phyloP scores from a whole-genome alignment of 192 early-diverging fungal genomes.

The Piromyces finnis region DNA sequence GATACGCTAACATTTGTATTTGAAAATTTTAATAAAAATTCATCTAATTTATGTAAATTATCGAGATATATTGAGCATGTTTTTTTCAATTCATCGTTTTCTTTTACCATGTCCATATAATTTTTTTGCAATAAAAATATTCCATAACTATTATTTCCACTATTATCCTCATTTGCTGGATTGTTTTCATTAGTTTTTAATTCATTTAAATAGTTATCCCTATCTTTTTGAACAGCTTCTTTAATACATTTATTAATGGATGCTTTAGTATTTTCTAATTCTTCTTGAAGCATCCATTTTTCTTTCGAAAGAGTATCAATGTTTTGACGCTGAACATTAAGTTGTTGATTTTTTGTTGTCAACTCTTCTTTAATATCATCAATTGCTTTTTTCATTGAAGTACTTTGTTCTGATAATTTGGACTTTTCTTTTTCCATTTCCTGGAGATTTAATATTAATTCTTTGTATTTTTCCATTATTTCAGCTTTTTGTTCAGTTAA shows the following conservation, averaged over 20 bases:
- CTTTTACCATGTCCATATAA: not conserved
- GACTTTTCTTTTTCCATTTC: not conserved
- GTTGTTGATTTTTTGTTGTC: not conserved
- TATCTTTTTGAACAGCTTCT: not conserved
- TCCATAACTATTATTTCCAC: not conserved
- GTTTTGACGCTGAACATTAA: not conserved
- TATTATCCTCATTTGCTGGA: not conserved
- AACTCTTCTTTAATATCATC: not conserved
- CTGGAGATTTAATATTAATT: not conserved
- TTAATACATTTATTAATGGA: not conserved
- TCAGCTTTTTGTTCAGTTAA: not conserved
- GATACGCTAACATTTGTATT: not conserved
- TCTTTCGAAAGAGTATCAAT: not conserved
- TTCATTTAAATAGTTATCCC: not conserved
- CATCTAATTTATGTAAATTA: not conserved
- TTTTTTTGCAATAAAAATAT: not conserved
- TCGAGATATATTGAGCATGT: not conserved
- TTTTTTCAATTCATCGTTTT: not conserved
- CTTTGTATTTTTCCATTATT: not conserved
- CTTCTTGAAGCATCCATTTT: not conserved
- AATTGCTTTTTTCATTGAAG: not conserved
- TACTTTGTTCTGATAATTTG: not conserved
- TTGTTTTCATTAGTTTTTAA: not conserved
- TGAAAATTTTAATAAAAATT: not conserved
- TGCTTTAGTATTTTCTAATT: not conserved